Conservation (phyloP, 1,139 yeast genomes). For the Pichia sp. region DNA sequence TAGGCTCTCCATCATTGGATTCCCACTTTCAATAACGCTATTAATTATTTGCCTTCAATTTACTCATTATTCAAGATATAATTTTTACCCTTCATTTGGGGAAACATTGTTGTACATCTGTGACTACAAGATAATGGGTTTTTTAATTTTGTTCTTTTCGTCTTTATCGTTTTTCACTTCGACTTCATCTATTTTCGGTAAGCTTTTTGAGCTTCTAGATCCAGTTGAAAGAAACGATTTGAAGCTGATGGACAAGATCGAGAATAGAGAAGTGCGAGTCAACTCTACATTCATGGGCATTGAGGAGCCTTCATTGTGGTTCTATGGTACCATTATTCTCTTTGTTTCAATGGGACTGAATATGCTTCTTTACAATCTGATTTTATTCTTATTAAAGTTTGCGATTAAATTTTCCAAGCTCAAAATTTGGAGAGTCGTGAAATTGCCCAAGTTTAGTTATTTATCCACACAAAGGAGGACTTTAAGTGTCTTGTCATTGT, state of each 20-base stretch:
- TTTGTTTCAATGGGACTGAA: constrained; percentile 50
- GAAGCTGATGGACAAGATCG: constrained; percentile 35
- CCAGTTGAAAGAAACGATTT: constrained; percentile 41
- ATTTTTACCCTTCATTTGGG: constrained; percentile 49
- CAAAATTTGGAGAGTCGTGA: constrained; percentile 7
- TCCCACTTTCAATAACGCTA: constrained; percentile 49
- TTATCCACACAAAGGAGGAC: constrained; percentile 17
- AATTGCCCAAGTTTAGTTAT: constrained; percentile 7
- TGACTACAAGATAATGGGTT: constrained; percentile 28
- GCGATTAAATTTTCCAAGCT: neutral
- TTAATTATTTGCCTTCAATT: constrained; percentile 47
- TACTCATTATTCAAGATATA: constrained; percentile 35
- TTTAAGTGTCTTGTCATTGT: constrained; percentile 37
- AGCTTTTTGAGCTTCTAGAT: constrained; percentile 42
- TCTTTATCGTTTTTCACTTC: constrained; percentile 37
- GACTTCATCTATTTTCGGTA: constrained; percentile 27
- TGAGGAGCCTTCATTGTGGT: constrained; percentile 52
- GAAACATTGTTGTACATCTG: constrained; percentile 40
- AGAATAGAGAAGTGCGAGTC: constrained; percentile 27
- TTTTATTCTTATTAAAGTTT: constrained; percentile 7
- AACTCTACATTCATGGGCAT: constrained; percentile 61
- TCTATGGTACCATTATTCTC: constrained; percentile 56
- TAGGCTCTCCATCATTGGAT: constrained; percentile 56
- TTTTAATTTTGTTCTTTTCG: constrained; percentile 25
- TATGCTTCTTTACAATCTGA: constrained; percentile 16